These are phyloP conservation scores for Colletotrichum sp. DNA, from an alignment of 2,329 filamentous ascomycete genomes.

Conservation along the genomic window DNA sequence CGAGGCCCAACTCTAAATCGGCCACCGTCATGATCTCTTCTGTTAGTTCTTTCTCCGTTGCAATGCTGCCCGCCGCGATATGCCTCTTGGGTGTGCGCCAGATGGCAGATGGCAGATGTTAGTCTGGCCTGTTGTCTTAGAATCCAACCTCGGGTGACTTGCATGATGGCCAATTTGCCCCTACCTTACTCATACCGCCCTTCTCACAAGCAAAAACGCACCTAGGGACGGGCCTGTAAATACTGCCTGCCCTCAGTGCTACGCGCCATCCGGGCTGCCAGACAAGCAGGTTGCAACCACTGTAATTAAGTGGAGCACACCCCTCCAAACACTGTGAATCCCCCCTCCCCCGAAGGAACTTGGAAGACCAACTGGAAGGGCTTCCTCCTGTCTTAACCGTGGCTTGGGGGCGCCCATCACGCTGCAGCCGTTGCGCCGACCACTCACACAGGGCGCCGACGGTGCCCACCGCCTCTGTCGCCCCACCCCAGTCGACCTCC, in stretches of 20 bases:
- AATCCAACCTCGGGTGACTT: slow-evolving; percentile 11
- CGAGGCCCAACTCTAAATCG: slow-evolving; percentile 6
- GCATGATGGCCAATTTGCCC: slow-evolving; percentile 9
- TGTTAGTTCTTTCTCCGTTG: background rate
- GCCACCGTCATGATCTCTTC: background rate
- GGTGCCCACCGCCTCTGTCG: background rate
- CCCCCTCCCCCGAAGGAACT: background rate
- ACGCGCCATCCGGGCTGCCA: background rate
- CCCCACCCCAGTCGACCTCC: background rate
- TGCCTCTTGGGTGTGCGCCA: background rate
- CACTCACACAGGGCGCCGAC: background rate
- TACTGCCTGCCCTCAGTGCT: background rate
- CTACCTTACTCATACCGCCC: background rate
- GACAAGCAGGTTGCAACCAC: background rate
- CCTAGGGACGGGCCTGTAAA: background rate
- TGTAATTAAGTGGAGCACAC: background rate
- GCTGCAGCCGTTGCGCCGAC: slow-evolving; percentile 7
- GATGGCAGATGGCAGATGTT: background rate
- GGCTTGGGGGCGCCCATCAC: slow-evolving; percentile 13
- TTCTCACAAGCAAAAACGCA: slow-evolving; percentile 1
- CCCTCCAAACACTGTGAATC: background rate
- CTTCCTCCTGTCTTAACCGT: background rate
- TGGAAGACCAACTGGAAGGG: background rate
- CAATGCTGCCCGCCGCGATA: background rate
- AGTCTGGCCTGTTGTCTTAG: background rate